Conservation (phyloP, 192 early-diverging fungal genomes). For the Coemansia nantahalensis region DNA sequence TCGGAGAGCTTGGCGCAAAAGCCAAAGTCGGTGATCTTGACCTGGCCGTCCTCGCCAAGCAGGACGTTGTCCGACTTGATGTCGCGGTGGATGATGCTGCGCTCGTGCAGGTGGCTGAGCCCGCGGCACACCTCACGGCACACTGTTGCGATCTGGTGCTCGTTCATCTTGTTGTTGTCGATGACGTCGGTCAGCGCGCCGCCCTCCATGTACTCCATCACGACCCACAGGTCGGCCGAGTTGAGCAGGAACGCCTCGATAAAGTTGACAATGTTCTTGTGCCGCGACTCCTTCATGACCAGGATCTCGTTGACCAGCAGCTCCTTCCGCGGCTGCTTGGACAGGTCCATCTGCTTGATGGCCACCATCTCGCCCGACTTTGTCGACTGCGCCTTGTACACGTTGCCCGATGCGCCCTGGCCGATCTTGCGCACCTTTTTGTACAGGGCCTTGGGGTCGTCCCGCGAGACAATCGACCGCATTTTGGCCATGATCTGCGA, state of each 20-base stretch:
- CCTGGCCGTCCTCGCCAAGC: slow-evolving; percentile 71
- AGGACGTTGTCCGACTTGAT: slow-evolving; percentile 91
- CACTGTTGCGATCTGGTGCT: slow-evolving; percentile 92
- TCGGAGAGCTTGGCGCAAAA: slow-evolving; percentile 91
- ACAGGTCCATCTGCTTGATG: slow-evolving; percentile 92
- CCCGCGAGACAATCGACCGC: slow-evolving; percentile 82
- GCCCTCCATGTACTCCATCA: slow-evolving; percentile 99
- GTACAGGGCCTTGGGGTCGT: slow-evolving; percentile 89
- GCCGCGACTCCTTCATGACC: slow-evolving; percentile 90
- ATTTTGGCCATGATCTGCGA: slow-evolving; percentile 93
- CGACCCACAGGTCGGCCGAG: slow-evolving; percentile 87
- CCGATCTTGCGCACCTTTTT: slow-evolving; percentile 95
- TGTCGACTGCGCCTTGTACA: slow-evolving; percentile 85
- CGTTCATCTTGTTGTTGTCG: slow-evolving; percentile 89
- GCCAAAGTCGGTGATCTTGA: slow-evolving; percentile 94
- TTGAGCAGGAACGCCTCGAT: slow-evolving; percentile 87
- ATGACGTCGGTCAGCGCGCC: slow-evolving; percentile 97
- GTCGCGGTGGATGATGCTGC: slow-evolving; percentile 87
- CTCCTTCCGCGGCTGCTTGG: slow-evolving; percentile 84
- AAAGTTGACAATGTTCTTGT: slow-evolving; percentile 98
- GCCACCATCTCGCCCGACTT: slow-evolving; percentile 75
- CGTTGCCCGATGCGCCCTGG: slow-evolving; percentile 98
- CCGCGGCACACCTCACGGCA: slow-evolving; percentile 82
- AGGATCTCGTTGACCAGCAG: slow-evolving; percentile 90
- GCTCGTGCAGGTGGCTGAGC: slow-evolving; percentile 74